Percentiles rank a stretch among this genome's conserved stretches.
phyloP scores from a whole-genome alignment of 108 stramenopile genomes.

The Discostella stelligeroides region DNA sequence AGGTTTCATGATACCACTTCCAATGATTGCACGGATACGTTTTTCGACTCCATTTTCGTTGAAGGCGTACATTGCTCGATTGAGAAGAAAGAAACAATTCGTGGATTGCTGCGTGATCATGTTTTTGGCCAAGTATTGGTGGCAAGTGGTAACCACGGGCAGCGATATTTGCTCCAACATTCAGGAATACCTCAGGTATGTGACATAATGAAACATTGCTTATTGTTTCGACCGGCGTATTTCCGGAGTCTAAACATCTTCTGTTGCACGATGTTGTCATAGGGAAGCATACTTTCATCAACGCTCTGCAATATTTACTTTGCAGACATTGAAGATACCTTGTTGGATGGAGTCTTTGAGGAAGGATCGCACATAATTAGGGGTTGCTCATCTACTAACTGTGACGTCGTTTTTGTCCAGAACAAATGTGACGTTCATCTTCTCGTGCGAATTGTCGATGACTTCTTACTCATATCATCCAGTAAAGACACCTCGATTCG shows the following conservation, averaged over 20 bases:
- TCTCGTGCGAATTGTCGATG: slow-evolving; percentile 78
- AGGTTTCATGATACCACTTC: slow-evolving; percentile 13
- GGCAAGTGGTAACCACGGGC: slow-evolving; percentile 53
- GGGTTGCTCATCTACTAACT: slow-evolving; percentile 13
- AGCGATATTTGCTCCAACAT: slow-evolving; percentile 61
- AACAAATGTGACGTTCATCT: slow-evolving; percentile 34
- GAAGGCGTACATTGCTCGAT: slow-evolving; percentile 53
- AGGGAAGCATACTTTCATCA: slow-evolving; percentile 88
- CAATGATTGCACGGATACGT: slow-evolving; percentile 24
- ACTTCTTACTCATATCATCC: slow-evolving; percentile 81
- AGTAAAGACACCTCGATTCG: slow-evolving; percentile 27
- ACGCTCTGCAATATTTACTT: slow-evolving; percentile 93
- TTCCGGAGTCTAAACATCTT: neutral
- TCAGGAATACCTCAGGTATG: slow-evolving; percentile 70
- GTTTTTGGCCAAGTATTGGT: slow-evolving; percentile 70
- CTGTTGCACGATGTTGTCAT: slow-evolving; percentile 22
- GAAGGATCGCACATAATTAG: slow-evolving; percentile 21
- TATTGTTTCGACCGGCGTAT: neutral
- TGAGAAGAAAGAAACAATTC: slow-evolving; percentile 49
- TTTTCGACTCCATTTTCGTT: slow-evolving; percentile 46
- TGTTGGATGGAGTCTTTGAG: slow-evolving; percentile 60
- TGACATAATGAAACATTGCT: neutral
- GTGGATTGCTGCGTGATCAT: slow-evolving; percentile 68
- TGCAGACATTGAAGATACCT: slow-evolving; percentile 73
- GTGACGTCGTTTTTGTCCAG: slow-evolving; percentile 18